Evolutionary conservation across 345 rosid genomes (phyloP).

Genomic region (Alliaria petiolata): DNA sequence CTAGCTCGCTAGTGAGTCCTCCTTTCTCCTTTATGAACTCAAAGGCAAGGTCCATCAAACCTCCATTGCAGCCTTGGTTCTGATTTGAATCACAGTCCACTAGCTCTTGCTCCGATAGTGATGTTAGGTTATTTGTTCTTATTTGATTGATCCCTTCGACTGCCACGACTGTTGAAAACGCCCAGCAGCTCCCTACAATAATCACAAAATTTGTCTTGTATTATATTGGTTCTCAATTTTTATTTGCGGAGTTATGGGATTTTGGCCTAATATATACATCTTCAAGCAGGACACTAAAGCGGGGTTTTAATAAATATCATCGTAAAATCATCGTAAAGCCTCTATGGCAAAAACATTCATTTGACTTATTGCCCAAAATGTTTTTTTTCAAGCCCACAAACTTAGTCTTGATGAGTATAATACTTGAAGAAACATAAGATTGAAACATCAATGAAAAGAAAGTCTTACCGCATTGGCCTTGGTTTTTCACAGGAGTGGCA

Average conservation of each 20-base stretch:
- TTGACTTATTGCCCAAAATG: not conserved
- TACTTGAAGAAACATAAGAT: not conserved
- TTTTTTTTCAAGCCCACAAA: not conserved
- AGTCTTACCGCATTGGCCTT: slow-evolving; percentile 74
- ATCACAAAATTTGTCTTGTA: not conserved
- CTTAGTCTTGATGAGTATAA: not conserved
- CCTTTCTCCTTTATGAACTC: slow-evolving; percentile 61
- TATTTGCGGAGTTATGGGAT: too few relatives aligned
- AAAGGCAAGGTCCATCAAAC: slow-evolving; percentile 77
- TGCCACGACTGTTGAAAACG: slow-evolving; percentile 76
- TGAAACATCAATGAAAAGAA: not conserved
- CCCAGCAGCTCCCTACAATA: slow-evolving; percentile 84
- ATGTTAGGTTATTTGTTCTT: slow-evolving; percentile 47
- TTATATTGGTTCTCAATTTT: not conserved
- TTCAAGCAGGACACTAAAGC: not conserved
- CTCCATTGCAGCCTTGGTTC: slow-evolving; percentile 82
- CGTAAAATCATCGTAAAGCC: too few relatives aligned
- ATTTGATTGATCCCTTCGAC: slow-evolving; percentile 86
- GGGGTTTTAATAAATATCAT: not conserved
- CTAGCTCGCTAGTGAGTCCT: slow-evolving; percentile 57
- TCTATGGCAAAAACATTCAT: not conserved
- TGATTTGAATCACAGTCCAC: slow-evolving; percentile 58
- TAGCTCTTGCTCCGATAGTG: slow-evolving; percentile 77
- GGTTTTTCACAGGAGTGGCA: slow-evolving; percentile 69
- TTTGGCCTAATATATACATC: not conserved